Conservation (phyloP, 2,329 filamentous ascomycete species). For the Metarhizium sp. region DNA sequence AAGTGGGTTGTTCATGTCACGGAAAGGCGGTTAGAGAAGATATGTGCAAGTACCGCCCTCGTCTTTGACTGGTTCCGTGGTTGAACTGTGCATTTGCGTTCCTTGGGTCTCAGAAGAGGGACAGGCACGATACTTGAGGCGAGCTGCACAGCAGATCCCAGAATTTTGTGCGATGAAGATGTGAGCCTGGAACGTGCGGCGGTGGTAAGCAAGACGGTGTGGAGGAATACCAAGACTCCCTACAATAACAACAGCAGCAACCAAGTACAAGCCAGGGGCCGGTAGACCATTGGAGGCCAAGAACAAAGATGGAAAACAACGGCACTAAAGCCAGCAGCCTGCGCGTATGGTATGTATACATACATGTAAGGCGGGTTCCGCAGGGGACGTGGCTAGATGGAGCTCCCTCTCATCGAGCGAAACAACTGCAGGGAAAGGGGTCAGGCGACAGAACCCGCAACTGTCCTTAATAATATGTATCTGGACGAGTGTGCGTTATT, state of each 20-base stretch:
- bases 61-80: background rate
- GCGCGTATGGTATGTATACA: background rate
- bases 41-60: background rate
- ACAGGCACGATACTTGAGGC: background rate
- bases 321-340: conserved; percentile 1
- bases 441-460: background rate
- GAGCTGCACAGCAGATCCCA: background rate
- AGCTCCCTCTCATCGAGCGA: background rate
- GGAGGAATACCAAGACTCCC: conserved; percentile 1
- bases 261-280: background rate
- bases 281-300: conserved; percentile 1
- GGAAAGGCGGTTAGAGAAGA: background rate
- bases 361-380: conserved; percentile 2
- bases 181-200: conserved; percentile 4
- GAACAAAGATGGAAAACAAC: conserved; percentile 3
- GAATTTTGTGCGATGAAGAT: background rate
- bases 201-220: conserved; percentile 4
- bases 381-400: background rate
- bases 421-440: background rate
- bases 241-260: background rate
- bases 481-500: background rate
- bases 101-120: background rate
- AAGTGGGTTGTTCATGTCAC: background rate
- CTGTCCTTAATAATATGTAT: background rate
- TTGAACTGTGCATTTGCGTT: background rate